Evolutionary conservation across 768 basidiomycete genomes (phyloP).

Genomic region (Pleurotus tuber-regium): DNA sequence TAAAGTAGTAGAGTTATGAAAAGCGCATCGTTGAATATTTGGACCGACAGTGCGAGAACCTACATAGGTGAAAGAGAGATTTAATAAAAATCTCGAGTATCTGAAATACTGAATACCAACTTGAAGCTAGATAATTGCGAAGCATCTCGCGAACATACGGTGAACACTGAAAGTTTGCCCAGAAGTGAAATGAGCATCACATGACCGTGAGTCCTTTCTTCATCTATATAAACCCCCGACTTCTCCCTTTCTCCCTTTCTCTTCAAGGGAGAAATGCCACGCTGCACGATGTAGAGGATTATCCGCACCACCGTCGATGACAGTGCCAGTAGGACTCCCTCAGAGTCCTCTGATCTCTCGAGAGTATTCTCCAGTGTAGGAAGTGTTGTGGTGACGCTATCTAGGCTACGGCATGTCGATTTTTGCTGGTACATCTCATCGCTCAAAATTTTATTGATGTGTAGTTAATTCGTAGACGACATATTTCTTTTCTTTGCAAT

Average conservation of each 20-base stretch:
- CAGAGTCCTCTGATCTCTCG: slow-evolving; percentile 54
- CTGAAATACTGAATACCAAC: neutral
- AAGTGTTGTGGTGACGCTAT: slow-evolving; percentile 57
- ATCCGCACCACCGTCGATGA: slow-evolving; percentile 47
- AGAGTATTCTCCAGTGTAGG: slow-evolving; percentile 52
- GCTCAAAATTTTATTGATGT: neutral
- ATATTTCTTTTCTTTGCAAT: no score
- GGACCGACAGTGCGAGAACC: neutral
- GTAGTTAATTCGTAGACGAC: no score
- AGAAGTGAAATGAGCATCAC: no score
- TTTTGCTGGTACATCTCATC: slow-evolving; percentile 47
- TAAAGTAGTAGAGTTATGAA: slow-evolving; percentile 49
- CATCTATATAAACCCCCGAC: neutral
- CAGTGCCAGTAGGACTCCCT: slow-evolving; percentile 61
- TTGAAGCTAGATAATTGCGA: neutral
- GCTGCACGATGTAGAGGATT: slow-evolving; percentile 61
- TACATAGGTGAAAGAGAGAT: neutral
- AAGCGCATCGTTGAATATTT: slow-evolving; percentile 18
- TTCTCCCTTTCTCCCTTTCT: slow-evolving; percentile 12
- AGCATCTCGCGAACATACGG: no score
- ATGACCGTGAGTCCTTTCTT: no score
- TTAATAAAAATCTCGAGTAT: neutral
- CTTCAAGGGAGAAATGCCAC: slow-evolving; percentile 56
- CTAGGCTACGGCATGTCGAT: slow-evolving; percentile 64
- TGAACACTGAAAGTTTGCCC: no score